These are phyloP conservation scores for Trichoderma sp. DNA, from an alignment of 2,329 filamentous ascomycete species.

Conservation along the genomic window DNA sequence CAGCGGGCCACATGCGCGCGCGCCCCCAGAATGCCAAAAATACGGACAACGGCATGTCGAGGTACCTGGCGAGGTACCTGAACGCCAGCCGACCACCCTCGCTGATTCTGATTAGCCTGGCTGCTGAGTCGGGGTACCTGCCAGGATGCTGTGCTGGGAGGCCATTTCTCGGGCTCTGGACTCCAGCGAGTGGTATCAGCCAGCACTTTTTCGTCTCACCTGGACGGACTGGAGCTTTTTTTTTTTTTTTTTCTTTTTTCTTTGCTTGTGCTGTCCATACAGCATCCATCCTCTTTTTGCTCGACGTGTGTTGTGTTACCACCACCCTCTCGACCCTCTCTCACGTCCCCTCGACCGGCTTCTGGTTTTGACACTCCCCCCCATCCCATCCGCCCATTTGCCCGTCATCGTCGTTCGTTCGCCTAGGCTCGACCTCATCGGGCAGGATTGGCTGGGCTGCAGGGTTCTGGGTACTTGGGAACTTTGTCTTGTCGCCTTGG, in stretches of 20 bases:
- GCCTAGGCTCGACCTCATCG: slow-evolving; percentile 7
- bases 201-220: slow-evolving; percentile 8
- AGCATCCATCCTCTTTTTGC: too few species aligned
- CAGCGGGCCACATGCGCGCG: slow-evolving; percentile 7
- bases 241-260: neutral
- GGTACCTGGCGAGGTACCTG: slow-evolving; percentile 7
- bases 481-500: slow-evolving; percentile 12
- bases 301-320: neutral
- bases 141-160: slow-evolving; percentile 3
- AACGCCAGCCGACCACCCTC: slow-evolving; percentile 7
- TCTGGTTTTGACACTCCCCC: neutral
- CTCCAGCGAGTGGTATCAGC: neutral
- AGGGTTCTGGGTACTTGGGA: slow-evolving; percentile 15
- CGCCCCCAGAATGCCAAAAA: slow-evolving; percentile 11
- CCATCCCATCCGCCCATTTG: slow-evolving; percentile 2
- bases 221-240: neutral
- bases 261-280: neutral
- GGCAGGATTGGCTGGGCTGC: slow-evolving; percentile 17
- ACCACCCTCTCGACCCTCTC: slow-evolving; percentile 8
- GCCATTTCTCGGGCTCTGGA: neutral
- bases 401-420: slow-evolving; percentile 12
- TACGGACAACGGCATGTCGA: neutral
- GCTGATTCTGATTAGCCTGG: slow-evolving; percentile 11
- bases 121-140: slow-evolving; percentile 15
- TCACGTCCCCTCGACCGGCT: neutral